Evolutionary conservation across 2,329 filamentous ascomycete genomes (phyloP), one percentile per base, ranked within the genome.

Genomic region (Aaosphaeria arxii): DNA sequence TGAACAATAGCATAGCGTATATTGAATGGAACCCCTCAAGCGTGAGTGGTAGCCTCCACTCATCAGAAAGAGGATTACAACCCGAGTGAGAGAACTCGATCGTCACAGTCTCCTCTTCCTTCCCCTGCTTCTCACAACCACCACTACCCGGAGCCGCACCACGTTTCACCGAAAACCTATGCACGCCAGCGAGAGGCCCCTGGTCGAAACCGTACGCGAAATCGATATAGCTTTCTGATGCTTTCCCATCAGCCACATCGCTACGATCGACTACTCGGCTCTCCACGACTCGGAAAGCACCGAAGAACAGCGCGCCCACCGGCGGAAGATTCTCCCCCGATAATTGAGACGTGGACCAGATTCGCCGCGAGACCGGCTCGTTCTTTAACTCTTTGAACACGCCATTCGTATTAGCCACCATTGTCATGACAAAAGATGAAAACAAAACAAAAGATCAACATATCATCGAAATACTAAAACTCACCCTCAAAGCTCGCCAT

Each of bases 1-100:
- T 42, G 29, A 48, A 51, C 29, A 51, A 40, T 5, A 40, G 6
- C 49, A 48, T 47, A 3, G 49, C 45, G 38, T 51, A 51, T 7
- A 45, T 11, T 32, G n/a, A 30, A 39, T 51, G 49, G 30, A 51
- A 45, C 5, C 7, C 11, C 3, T 39, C 13, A 31, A 51, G 5
- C 5, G 43, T 9, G 3, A 30, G 11, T 4, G 42, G 29, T 6
- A 7, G 5, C 9, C 38, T 7, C 3, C 32, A 24, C 30, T 39
- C 30, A 9, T 47, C 30, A 4, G 6, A 39, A 5, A 4, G 31
- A 3, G 49, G 45, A 13, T 51, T 51, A 35, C 36, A 47, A 4
- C 17, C 33, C 4, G 35, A 33, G 24, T 44, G 24, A 5, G 40
- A 17, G 40, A 32, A 47, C n/a, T 44, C 45, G 5, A 50, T 42